Evolutionary conservation across 2,329 filamentous ascomycete species (phyloP), one percentile per base, ranked within the genome.

Genomic region (Lachnellula hyalina): DNA sequence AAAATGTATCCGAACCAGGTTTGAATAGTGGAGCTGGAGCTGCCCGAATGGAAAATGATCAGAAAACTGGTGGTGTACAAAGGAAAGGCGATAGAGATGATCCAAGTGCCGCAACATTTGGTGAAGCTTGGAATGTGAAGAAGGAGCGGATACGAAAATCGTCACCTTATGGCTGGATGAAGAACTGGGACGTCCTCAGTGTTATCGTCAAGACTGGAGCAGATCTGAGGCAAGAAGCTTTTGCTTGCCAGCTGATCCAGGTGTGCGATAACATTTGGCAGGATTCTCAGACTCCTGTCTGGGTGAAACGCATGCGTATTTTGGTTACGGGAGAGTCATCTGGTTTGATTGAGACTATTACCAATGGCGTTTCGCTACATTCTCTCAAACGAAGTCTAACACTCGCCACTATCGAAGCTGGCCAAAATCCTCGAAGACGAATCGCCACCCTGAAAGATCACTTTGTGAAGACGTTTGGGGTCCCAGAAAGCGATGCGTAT

Each of bases 191-290:
- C 66, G 78, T 94, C 23, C 78, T 94, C 59, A 92, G 87, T 67
- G 89, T 94, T 56, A 94, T 94, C 67, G 86, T 94, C 64, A 94
- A 94, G 75, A 94, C 89, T 11, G 89, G 89, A 2, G 87, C 87
- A 2, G 89, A 94, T 71, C 74, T 94, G 58, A 80, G 89, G 49
- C 89, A 94, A 73, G 89, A 94, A 72, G 89, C 89, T 0, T 94
- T 94, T 70, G 89, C 89, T 6, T 93, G 89, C 68, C 89, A 94
- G 72, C 79, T 94, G 45, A 94, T 94, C 62, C 78, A 83, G 54
- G 86, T 91, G 12, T 94, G 89, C 71, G 81, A 88, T 66, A 89
- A 86, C 72, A 91, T 92, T 62, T 94, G 89, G 87, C 75, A 84
- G 47, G 88, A 91, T 59, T 85, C 87, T 15, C 74, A 78, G 25